phyloP scores from a whole-genome alignment of 2,329 filamentous ascomycete species.

The Fusarium equiseti region DNA sequence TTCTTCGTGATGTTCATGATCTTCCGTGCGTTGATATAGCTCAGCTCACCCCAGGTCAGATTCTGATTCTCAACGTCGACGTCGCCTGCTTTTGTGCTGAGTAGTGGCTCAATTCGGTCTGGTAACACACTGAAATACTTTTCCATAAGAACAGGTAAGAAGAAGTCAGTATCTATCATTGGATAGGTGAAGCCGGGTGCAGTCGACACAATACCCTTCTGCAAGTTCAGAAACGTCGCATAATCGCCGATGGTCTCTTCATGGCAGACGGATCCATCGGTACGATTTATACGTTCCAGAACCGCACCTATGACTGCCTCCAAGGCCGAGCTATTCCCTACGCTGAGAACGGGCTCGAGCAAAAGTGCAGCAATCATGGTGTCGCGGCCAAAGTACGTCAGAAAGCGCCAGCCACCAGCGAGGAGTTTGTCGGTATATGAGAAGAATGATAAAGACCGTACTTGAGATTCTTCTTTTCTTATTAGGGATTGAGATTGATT shows the following conservation, averaged over 20 bases:
- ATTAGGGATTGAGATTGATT: constrained; percentile 60
- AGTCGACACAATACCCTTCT: constrained; percentile 64
- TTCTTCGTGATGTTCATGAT: constrained; percentile 67
- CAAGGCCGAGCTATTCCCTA: constrained; percentile 65
- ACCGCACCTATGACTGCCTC: constrained; percentile 73
- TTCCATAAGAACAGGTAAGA: constrained; percentile 68
- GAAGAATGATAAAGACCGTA: constrained; percentile 65
- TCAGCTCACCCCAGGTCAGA: constrained; percentile 65
- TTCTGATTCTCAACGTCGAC: constrained; percentile 62
- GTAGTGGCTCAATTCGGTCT: constrained; percentile 54
- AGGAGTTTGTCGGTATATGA: constrained; percentile 73
- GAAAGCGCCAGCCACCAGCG: constrained; percentile 73
- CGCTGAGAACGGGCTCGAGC: constrained; percentile 68
- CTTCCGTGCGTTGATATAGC: constrained; percentile 65
- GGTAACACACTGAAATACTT: constrained; percentile 65
- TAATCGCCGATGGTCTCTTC: constrained; percentile 76
- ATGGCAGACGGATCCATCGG: constrained; percentile 71
- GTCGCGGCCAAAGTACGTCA: constrained; percentile 76
- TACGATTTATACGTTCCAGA: constrained; percentile 69
- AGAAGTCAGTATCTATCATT: constrained; percentile 74
- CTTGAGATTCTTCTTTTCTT: constrained; percentile 44
- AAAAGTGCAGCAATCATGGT: constrained; percentile 72
- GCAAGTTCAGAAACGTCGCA: constrained; percentile 68
- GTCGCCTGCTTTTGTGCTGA: constrained; percentile 60
- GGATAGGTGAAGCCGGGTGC: constrained; percentile 68